Percentiles rank a stretch among this genome's conserved stretches.
phyloP scores from a whole-genome alignment of 805 yeast species.

The Phaffomyces opuntiae region DNA sequence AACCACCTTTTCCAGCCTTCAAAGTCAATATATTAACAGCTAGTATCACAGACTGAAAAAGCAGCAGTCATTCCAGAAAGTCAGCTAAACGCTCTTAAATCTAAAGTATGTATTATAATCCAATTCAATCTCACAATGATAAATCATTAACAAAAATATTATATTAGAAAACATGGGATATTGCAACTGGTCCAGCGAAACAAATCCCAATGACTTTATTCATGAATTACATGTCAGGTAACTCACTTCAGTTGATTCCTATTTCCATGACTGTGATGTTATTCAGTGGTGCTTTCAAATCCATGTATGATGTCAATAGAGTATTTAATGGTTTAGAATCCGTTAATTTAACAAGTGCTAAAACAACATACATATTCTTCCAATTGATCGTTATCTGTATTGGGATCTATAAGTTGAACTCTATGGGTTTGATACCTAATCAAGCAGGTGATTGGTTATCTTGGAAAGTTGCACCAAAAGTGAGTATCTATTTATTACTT shows the following conservation, averaged over 20 bases:
- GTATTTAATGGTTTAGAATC: slow-evolving; percentile 46
- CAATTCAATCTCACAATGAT: not conserved
- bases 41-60: not conserved
- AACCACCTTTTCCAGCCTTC: too few species aligned
- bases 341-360: slow-evolving; percentile 26
- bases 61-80: not conserved
- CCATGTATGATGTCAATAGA: slow-evolving; percentile 50
- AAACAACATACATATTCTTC: slow-evolving; percentile 32
- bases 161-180: slow-evolving; percentile 70
- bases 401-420: slow-evolving; percentile 78
- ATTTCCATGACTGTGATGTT: slow-evolving; percentile 85
- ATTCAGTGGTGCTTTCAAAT: slow-evolving; percentile 68
- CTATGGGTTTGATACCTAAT: slow-evolving; percentile 89
- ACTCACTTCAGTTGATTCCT: slow-evolving; percentile 82
- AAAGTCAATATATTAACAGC: not conserved
- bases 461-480: slow-evolving; percentile 51
- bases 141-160: not conserved
- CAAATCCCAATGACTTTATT: slow-evolving; percentile 82
- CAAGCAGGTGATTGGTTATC: slow-evolving; percentile 86
- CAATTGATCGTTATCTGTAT: slow-evolving; percentile 54
- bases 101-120: not conserved
- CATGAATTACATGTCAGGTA: slow-evolving; percentile 92
- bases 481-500: slow-evolving; percentile 7
- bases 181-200: slow-evolving; percentile 78
- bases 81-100: not conserved